Percentiles rank a stretch among this genome's conserved stretches.
Evolutionary conservation across 257 asterid genomes (phyloP).

Genomic region (Solanum boliviense): DNA sequence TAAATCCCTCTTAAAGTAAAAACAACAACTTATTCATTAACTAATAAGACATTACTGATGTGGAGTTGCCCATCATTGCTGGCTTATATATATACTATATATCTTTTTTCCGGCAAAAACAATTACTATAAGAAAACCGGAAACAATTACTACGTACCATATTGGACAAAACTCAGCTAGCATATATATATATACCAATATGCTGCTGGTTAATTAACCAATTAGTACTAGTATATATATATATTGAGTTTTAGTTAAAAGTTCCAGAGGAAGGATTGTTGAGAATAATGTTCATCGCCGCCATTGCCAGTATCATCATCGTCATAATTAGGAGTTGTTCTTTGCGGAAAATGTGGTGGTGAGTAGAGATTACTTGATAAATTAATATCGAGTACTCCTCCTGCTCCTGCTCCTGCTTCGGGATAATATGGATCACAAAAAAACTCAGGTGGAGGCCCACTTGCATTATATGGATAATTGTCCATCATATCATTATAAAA

Average conservation of each 20-base stretch:
- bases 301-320: neutral
- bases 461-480: neutral
- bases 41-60: neutral
- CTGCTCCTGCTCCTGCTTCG: neutral
- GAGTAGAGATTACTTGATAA: neutral
- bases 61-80: neutral
- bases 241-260: neutral
- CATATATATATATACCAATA: neutral
- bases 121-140: neutral
- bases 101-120: neutral
- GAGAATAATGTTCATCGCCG: neutral
- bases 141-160: neutral
- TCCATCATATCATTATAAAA: neutral
- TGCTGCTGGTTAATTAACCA: neutral
- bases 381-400: neutral
- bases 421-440: neutral
- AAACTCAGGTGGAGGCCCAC: neutral
- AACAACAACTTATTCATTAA: neutral
- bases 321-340: neutral
- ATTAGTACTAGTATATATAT: neutral
- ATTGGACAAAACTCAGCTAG: neutral
- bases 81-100: neutral
- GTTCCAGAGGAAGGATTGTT: constrained; percentile 6
- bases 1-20: neutral
- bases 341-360: neutral